Evolutionary conservation across 2,329 filamentous ascomycete species (phyloP), one percentile per base, ranked within the genome.

Genomic region (Penicillium olsonii): DNA sequence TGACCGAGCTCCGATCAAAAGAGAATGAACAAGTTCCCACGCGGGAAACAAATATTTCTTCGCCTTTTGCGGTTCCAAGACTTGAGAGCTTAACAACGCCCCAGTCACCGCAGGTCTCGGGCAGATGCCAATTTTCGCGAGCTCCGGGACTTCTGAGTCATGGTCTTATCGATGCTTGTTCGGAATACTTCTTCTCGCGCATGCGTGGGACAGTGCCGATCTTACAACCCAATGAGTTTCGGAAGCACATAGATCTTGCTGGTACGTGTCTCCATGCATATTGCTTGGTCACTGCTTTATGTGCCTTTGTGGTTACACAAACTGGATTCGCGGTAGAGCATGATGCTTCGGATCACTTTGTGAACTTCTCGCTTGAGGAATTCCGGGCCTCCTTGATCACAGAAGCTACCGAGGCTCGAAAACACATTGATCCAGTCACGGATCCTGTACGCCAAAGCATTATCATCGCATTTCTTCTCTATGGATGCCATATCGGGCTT

Each of bases 391-490:
- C 49, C 12, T 54, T 67, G 22, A 52, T 71, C 5, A 50, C 63
- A 6, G 59, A 67, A 29, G 66, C 66, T 5, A 52, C 67, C 5
- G 61, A 52, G 35, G 59, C 45, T 37, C 55, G 37, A 31, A 54
- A 39, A 43, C 56, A 61, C 20, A 41, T 63, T 43, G 46, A 56
- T 59, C 38, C 59, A 4, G 56, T 56, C 48, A 39, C 51, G 5
- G 47, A 45, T n/a, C 61, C 64, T 6, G 57, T 53, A 5, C 57
- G 57, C 1, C 53, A 56, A 12, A 64, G 58, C 6, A 63, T 89
- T 11, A 84, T 81, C 52, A 87, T 85, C 38, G 87, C 84, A 54
- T 88, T 86, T 67, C 87, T 90, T 66, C 68, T 90, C 20, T 88
- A 87, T 56, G 85, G 80, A 20, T 86, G 83, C 57, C 80, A 84